phyloP scores from a whole-genome alignment of 2,329 filamentous ascomycete genomes.

The Claviceps africana region DNA sequence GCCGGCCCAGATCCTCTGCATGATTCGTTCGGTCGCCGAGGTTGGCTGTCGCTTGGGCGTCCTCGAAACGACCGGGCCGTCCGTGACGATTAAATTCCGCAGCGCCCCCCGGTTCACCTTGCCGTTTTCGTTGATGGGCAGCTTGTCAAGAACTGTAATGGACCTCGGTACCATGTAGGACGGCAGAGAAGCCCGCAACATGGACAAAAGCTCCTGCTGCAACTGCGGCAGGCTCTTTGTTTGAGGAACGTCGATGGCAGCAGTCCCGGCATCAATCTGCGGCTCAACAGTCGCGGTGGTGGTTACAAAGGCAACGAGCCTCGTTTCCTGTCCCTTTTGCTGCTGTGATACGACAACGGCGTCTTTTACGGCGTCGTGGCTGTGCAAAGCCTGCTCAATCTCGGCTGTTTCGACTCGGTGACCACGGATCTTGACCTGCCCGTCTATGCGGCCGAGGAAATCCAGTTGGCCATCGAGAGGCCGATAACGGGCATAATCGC shows the following conservation, averaged over 20 bases:
- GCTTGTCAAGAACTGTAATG: slow-evolving; percentile 5
- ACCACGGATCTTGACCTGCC: not conserved
- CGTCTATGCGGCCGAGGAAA: not conserved
- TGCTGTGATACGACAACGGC: not conserved
- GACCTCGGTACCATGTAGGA: slow-evolving; percentile 12
- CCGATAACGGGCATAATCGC: not conserved
- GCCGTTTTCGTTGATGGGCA: slow-evolving; percentile 9
- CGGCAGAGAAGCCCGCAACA: slow-evolving; percentile 5
- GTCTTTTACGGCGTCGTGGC: not conserved
- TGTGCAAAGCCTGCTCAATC: not conserved
- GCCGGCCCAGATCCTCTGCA: slow-evolving; percentile 9
- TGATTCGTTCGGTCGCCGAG: not conserved
- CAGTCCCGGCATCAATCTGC: too few species aligned
- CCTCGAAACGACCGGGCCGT: not conserved
- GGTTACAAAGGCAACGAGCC: not conserved
- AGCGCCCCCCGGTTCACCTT: slow-evolving; percentile 11
- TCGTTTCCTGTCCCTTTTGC: not conserved
- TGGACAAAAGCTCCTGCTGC: not conserved
- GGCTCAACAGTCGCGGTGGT: not conserved
- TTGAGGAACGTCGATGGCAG: too few species aligned
- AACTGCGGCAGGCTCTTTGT: not conserved
- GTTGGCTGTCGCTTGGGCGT: not conserved
- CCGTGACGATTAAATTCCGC: not conserved
- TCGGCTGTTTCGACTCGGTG: not conserved
- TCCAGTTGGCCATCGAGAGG: not conserved